Percentiles rank a stretch among this genome's conserved stretches.
Evolutionary conservation across 2,329 filamentous ascomycete species (phyloP).

Genomic region (Aspergillus hiratsukae): DNA sequence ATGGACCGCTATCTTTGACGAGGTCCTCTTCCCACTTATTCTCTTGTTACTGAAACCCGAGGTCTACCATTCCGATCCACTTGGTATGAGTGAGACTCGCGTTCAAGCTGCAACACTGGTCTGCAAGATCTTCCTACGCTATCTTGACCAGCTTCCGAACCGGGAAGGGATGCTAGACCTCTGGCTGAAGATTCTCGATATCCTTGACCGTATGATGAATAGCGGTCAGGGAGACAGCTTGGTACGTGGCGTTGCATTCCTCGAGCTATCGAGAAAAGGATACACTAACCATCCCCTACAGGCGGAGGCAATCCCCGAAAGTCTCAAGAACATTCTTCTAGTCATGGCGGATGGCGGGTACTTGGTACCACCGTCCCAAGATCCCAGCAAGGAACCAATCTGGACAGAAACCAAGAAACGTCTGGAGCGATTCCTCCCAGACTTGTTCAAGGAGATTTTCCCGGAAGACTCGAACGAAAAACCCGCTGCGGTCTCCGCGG

Average conservation of each 20-base stretch:
- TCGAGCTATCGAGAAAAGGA: conserved; percentile 7
- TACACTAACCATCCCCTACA: conserved; percentile 33
- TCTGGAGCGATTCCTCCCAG: conserved; percentile 57
- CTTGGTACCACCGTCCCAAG: conserved; percentile 62
- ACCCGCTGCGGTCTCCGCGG: conserved; percentile 11
- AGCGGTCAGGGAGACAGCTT: conserved; percentile 86
- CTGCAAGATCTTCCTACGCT: conserved; percentile 94
- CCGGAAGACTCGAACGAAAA: conserved; percentile 34
- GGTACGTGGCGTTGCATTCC: conserved; percentile 42
- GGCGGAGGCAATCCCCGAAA: conserved; percentile 94
- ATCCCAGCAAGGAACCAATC: conserved; percentile 48
- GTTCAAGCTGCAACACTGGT: conserved; percentile 87
- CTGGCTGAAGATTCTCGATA: conserved; percentile 87
- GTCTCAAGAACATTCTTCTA: conserved; percentile 89
- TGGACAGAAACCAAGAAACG: conserved; percentile 60
- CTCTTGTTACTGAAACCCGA: conserved; percentile 85
- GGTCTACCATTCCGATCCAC: conserved; percentile 82
- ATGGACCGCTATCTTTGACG: conserved; percentile 92
- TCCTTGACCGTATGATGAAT: conserved; percentile 95
- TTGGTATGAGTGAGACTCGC: conserved; percentile 92
- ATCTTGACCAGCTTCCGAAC: conserved; percentile 76
- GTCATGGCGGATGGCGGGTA: conserved; percentile 91
- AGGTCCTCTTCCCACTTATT: conserved; percentile 91
- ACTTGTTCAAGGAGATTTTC: conserved; percentile 57
- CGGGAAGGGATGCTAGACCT: conserved; percentile 87